Conservation (phyloP, 2,329 filamentous ascomycete genomes). For the Nigrograna mackinnonii region DNA sequence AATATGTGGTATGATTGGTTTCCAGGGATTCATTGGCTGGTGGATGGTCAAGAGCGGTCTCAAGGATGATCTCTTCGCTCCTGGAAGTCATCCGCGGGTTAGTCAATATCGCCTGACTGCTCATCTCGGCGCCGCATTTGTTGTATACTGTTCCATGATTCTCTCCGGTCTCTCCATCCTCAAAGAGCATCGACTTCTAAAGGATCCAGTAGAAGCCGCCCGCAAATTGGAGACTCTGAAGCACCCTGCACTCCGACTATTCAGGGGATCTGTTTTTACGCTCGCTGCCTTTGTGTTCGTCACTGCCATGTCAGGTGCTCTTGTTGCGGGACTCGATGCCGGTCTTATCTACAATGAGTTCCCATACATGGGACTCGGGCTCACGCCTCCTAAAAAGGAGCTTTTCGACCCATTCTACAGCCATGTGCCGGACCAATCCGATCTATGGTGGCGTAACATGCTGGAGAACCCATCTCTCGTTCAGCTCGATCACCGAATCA, state of each 20-base stretch:
- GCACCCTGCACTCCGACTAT: slow-evolving; percentile 67
- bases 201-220: slow-evolving; percentile 65
- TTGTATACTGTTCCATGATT: slow-evolving; percentile 94
- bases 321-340: slow-evolving; percentile 93
- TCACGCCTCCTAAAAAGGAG: slow-evolving; percentile 80
- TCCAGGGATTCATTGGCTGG: slow-evolving; percentile 95
- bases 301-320: slow-evolving; percentile 89
- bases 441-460: slow-evolving; percentile 96
- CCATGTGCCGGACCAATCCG: slow-evolving; percentile 74
- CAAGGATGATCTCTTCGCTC: slow-evolving; percentile 92
- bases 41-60: slow-evolving; percentile 99
- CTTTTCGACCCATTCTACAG: slow-evolving; percentile 86
- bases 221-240: slow-evolving; percentile 65
- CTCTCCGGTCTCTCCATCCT: slow-evolving; percentile 85
- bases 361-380: slow-evolving; percentile 86
- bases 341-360: slow-evolving; percentile 99
- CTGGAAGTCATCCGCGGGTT: slow-evolving; percentile 87
- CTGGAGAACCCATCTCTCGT: slow-evolving; percentile 96
- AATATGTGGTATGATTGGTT: slow-evolving; percentile 87
- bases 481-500: slow-evolving; percentile 91
- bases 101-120: slow-evolving; percentile 91
- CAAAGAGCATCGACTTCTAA: slow-evolving; percentile 73
- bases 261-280: slow-evolving; percentile 73
- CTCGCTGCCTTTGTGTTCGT: slow-evolving; percentile 79
- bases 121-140: slow-evolving; percentile 87